Base-by-base conservation (phyloP, 331 rosid species). In the Quercus lobata region DNA sequence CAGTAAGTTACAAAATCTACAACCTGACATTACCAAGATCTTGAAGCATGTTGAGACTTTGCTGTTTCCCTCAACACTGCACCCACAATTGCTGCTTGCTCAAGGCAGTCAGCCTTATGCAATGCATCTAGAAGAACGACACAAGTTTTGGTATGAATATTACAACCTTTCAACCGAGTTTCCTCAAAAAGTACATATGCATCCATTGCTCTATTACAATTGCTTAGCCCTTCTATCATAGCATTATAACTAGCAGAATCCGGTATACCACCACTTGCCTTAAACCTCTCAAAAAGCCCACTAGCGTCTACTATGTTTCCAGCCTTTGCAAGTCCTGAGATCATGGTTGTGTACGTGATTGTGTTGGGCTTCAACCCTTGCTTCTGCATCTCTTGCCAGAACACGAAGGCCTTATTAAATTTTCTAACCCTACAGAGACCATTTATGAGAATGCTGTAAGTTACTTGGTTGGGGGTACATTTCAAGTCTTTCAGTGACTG, bases 361-460 rank as follows among this genome's bases (percentile, higher is more conserved):
- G 88, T 83, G 74, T 95, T 91, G 53, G 98, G 98, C 69, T 89
- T 83, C 60, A 95, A 73, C 81, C 97, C 97, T 55, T 86, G 82
- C 82, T 92, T 95, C 92, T 89, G 91, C 98, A 95, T 92, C 89
- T 92, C 98, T 87, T 95, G 97, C 97, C 98, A 95, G 85, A 86
- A 95, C 52, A 95, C 97, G 70, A 91, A 95, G 46, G 97, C 97
- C 94, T 92, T 95, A 71, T 88, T 95, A 86, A 95, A 95, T 84
- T 95, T 95, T 82, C 97, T 85, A 76, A 95, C 79, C 83, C 82
- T 84, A 71, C 98, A 95, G 72, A 95, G 94, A 65, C 98, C 98
- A 79, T 95, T 86, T 81, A 95, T 92, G 92, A 95, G 89, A 87
- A 95, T 95, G 84, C 89, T 88, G 52, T 95, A 95, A 68, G 98